phyloP scores from a whole-genome alignment of 1,284 basidiomycete genomes.

The Garcileccinum viscosum region DNA sequence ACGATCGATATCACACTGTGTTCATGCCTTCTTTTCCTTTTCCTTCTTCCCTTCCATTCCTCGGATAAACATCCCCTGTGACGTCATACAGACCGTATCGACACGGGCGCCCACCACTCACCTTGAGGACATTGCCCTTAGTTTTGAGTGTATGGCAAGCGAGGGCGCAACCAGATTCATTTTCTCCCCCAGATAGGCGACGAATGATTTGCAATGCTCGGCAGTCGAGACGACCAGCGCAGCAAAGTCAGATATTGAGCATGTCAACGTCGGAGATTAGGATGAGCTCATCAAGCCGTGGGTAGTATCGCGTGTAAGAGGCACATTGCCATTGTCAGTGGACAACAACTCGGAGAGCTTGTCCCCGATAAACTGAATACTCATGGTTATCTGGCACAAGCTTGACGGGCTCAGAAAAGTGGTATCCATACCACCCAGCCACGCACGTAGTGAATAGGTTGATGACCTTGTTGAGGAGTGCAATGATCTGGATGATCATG shows the following conservation, averaged over 20 bases:
- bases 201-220: conserved; percentile 92
- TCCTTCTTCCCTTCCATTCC: no score
- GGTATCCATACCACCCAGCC: conserved; percentile 99
- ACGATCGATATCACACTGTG: not conserved
- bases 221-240: conserved; percentile 90
- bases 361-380: conserved; percentile 89
- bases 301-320: conserved; percentile 90
- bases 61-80: no score
- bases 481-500: conserved; percentile 99
- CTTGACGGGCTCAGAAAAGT: conserved; percentile 97
- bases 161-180: conserved; percentile 99
- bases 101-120: conserved; percentile 39
- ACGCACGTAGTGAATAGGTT: conserved; percentile 99
- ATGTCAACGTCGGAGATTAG: conserved; percentile 93
- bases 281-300: conserved; percentile 95
- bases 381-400: conserved; percentile 95
- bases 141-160: conserved; percentile 95
- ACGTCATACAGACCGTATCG: conserved; percentile 6
- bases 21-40: conserved; percentile 52
- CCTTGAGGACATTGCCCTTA: conserved; percentile 98
- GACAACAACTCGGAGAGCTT: conserved; percentile 84
- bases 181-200: conserved; percentile 92
- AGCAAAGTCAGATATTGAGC: conserved; percentile 95
- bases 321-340: conserved; percentile 87
- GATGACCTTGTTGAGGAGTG: conserved; percentile 98